Conservation (phyloP, 2,329 filamentous ascomycete species). For the Monosporascus ibericus region DNA sequence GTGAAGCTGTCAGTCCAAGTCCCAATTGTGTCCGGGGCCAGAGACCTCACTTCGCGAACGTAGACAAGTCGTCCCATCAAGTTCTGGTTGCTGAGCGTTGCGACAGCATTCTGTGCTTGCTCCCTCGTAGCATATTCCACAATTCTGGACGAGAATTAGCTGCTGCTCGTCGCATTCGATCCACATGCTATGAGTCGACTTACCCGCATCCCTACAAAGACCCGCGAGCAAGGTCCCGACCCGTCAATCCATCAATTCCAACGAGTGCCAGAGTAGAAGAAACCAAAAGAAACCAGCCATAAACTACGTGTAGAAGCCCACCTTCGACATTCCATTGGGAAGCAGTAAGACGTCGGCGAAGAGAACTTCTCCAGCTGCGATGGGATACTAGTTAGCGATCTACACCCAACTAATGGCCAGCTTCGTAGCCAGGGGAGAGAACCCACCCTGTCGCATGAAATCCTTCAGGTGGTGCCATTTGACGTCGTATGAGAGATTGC, state of each 20-base stretch:
- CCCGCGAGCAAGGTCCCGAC: slow-evolving; percentile 83
- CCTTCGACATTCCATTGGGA: slow-evolving; percentile 99
- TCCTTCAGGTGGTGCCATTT: slow-evolving; percentile 99
- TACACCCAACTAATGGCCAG: slow-evolving; percentile 15
- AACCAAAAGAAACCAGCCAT: slow-evolving; percentile 74
- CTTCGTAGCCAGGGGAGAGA: slow-evolving; percentile 16
- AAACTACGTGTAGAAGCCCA: slow-evolving; percentile 90
- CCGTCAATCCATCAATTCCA: slow-evolving; percentile 99
- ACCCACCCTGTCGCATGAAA: slow-evolving; percentile 98
- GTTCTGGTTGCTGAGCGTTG: slow-evolving; percentile 97
- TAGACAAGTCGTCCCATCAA: slow-evolving; percentile 98
- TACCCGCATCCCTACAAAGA: slow-evolving; percentile 99
- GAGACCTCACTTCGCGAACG: slow-evolving; percentile 76
- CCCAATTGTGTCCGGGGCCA: slow-evolving; percentile 6
- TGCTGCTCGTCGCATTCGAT: background rate
- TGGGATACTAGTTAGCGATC: slow-evolving; percentile 31
- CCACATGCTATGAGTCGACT: slow-evolving; percentile 35
- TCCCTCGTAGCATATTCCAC: slow-evolving; percentile 99
- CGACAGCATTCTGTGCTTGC: slow-evolving; percentile 95
- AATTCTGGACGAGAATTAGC: slow-evolving; percentile 58
- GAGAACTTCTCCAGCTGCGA: slow-evolving; percentile 91
- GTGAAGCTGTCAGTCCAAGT: slow-evolving; percentile 15
- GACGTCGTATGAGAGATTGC: slow-evolving; percentile 98
- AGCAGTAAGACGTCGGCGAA: slow-evolving; percentile 99
- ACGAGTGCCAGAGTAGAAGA: slow-evolving; percentile 56